Evolutionary conservation across 331 rosid genomes (phyloP).

Genomic region (Cydonia oblonga): DNA sequence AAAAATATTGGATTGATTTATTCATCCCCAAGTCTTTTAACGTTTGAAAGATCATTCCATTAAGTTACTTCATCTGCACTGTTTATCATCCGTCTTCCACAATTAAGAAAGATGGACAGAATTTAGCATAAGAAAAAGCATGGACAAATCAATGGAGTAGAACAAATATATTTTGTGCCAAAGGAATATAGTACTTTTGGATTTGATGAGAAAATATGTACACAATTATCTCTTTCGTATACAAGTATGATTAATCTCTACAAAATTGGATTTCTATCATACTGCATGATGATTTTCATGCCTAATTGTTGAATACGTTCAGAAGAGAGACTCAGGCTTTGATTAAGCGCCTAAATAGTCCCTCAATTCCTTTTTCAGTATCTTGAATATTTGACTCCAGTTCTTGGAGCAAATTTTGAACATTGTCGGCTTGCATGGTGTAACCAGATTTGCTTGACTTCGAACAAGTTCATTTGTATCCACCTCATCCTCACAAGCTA

Average conservation of each 20-base stretch:
- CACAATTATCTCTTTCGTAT: not conserved
- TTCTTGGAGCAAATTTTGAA: constrained; percentile 12
- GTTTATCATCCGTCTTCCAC: no score
- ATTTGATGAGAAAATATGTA: constrained; percentile 4
- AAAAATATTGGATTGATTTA: no score
- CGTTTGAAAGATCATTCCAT: no score
- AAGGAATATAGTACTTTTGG: not conserved
- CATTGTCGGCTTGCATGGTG: constrained; percentile 1
- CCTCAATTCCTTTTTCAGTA: constrained; percentile 25
- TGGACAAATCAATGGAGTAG: not conserved
- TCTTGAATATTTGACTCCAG: constrained; percentile 16
- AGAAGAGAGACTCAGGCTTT: constrained; percentile 34
- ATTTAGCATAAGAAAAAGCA: not conserved
- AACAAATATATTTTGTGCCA: not conserved
- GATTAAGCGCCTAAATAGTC: constrained; percentile 24
- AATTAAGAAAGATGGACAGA: constrained; percentile 24
- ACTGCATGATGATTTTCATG: not conserved
- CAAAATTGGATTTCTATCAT: not conserved
- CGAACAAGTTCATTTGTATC: constrained; percentile 19
- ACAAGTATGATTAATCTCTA: not conserved
- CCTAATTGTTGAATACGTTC: constrained; percentile 23
- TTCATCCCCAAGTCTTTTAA: no score
- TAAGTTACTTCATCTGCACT: no score
- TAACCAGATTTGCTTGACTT: not conserved
- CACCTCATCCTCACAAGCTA: constrained; percentile 3